phyloP scores from a whole-genome alignment of 2,329 filamentous ascomycete genomes.

The Cyphellophora europaea region DNA sequence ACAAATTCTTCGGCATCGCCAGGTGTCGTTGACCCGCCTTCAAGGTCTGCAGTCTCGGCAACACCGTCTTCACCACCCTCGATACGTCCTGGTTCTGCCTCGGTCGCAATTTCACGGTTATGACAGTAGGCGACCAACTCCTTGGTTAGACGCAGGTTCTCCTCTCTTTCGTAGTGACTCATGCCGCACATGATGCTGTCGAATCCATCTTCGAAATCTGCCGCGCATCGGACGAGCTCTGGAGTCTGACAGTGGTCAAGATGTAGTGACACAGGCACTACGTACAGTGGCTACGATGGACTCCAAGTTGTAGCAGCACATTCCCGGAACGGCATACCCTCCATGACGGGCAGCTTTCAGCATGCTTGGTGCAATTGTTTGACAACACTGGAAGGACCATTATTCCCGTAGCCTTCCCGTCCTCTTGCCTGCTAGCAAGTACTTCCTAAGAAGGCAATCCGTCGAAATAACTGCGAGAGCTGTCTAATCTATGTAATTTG shows the following conservation, averaged over 20 bases:
- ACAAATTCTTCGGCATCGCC: too few species aligned
- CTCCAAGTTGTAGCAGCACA: too few species aligned
- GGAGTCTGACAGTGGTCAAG: conserved; percentile 59
- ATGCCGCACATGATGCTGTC: conserved; percentile 71
- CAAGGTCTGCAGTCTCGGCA: conserved; percentile 53
- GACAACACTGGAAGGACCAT: too few species aligned
- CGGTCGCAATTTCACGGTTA: conserved; percentile 54
- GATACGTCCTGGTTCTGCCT: conserved; percentile 62
- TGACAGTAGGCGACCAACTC: conserved; percentile 56
- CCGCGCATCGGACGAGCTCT: conserved; percentile 51
- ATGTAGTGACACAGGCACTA: conserved; percentile 54
- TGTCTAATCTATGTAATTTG: too few species aligned
- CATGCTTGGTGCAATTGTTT: too few species aligned
- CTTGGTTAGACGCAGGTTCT: conserved; percentile 56
- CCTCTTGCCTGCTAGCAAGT: too few species aligned
- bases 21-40: conserved; percentile 57
- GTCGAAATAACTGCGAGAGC: too few species aligned
- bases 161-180: conserved; percentile 59
- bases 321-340: too few species aligned
- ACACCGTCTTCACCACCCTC: conserved; percentile 68
- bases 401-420: too few species aligned
- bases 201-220: conserved; percentile 52
- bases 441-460: too few species aligned
- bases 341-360: too few species aligned
- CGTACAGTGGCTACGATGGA: too few species aligned